Percentiles rank a stretch among this genome's conserved stretches.
phyloP scores from a whole-genome alignment of 2,329 filamentous ascomycete genomes.

The Waltergamsia citrina region DNA sequence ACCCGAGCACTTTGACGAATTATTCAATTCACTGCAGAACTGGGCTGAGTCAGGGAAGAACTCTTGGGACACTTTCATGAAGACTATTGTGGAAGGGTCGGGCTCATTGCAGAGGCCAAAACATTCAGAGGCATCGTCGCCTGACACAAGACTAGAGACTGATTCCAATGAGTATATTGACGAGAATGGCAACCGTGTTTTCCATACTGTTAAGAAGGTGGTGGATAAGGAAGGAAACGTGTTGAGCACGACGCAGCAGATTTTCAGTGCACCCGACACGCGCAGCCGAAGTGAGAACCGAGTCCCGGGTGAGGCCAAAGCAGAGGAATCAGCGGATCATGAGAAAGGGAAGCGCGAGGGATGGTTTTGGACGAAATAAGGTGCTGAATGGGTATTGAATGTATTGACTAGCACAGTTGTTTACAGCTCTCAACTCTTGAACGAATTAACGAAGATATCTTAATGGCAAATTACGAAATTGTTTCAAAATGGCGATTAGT shows the following conservation, averaged over 20 bases:
- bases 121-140: not conserved
- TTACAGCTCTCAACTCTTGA: conserved; percentile 4
- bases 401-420: not conserved
- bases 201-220: conserved; percentile 29
- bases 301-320: no score
- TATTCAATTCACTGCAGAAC: conserved; percentile 27
- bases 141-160: conserved; percentile 22
- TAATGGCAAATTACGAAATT: no score
- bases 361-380: conserved; percentile 12
- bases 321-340: no score
- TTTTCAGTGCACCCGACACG: no score
- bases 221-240: conserved; percentile 29
- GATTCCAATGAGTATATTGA: conserved; percentile 33
- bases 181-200: conserved; percentile 29
- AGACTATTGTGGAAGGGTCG: conserved; percentile 16
- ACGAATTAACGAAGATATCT: no score
- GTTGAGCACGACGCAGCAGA: not conserved
- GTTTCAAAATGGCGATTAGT: no score
- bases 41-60: conserved; percentile 24
- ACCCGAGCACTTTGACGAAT: conserved; percentile 28
- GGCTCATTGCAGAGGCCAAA: no score
- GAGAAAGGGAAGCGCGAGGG: conserved; percentile 4
- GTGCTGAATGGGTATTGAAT: not conserved
- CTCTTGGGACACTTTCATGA: conserved; percentile 30
- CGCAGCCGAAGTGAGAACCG: no score